Base-by-base conservation (phyloP, 352 stramenopile species). In the Phytophthora quininea region DNA sequence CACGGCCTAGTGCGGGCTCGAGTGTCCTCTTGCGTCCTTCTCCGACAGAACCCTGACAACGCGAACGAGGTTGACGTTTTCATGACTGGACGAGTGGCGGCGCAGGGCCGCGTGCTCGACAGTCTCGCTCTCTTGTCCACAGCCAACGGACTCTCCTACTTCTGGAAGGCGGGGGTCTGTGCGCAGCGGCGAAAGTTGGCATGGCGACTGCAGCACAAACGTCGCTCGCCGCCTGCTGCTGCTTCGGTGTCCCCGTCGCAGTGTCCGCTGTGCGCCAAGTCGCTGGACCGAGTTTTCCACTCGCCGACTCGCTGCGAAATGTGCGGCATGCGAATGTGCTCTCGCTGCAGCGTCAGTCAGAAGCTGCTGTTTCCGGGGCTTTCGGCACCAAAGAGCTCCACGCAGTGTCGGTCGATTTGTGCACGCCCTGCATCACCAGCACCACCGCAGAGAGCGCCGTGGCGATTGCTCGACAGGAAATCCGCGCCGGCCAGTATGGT, bases 21-120 rank as follows among this genome's bases (percentile, higher is more conserved):
- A 46, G 64, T 88, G 40, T 87, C 80, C 6, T 74, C 65, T 24
- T 82, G 73, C 53, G 79, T 74, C 29, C 58, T 90, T 15, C 69
- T 87, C 19, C 54, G 66, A 46, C 60, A 69, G 31, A 55, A 58
- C 45, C 14, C 53, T 12, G 47, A 58, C 6, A 52, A 74, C n/a
- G 33, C 59, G 6, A 58, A 65, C 37, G 42, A 67, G 12, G 76
- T 86, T 14, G 75, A 86, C 47, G 73, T 86, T 4, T 88, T 76
- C 61, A 76, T 86, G 58, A 79, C 64, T 14, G 75, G 64, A 35
- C 69, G 74, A 46, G 68, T 83, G n/a, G 74, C 77, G 24, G 71
- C 77, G 12, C 80, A 77, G 47, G 78, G 78, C 5, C 74, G 73
- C 11, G 67, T 84, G 15, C 52, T 77, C 4, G 76, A 89, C 46